A percentile compares a stretch with the other conserved stretches of the same genome.
Evolutionary conservation across 176 grass and related monocot genomes (phyloP).

Genomic region (Musa acuminata): DNA sequence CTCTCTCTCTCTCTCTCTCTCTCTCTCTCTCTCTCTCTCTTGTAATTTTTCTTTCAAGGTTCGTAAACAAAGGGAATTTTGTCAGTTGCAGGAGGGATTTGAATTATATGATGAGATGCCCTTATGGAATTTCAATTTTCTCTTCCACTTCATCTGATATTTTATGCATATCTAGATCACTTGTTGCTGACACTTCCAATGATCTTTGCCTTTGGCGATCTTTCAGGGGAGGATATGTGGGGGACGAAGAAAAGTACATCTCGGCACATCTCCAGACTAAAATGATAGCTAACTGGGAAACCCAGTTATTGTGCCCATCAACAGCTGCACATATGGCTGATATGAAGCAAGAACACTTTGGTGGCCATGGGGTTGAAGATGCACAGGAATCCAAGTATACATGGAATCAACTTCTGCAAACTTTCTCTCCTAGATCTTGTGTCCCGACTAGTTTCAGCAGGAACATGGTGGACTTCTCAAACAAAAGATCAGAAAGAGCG

Average conservation of each 20-base stretch:
- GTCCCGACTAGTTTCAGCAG: slow-evolving; percentile 45
- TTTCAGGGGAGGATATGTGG: not conserved
- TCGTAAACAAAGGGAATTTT: too few species aligned
- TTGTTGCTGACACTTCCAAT: too few species aligned
- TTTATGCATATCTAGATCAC: not conserved
- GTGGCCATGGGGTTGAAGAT: slow-evolving; percentile 28
- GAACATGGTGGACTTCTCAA: slow-evolving; percentile 69
- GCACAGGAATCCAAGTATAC: slow-evolving; percentile 41
- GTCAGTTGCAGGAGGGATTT: not conserved
- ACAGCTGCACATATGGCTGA: slow-evolving; percentile 23
- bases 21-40: too few species aligned
- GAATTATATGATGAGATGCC: not conserved
- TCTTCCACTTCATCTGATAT: not conserved
- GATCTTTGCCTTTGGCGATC: too few species aligned
- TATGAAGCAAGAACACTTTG: slow-evolving; percentile 7
- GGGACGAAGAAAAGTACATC: not conserved
- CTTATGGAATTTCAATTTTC: too few species aligned
- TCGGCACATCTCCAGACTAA: slow-evolving; percentile 22
- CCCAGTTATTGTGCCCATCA: slow-evolving; percentile 30
- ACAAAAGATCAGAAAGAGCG: slow-evolving; percentile 18
- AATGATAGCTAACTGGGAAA: slow-evolving; percentile 26
- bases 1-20: too few species aligned
- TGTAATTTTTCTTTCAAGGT: not conserved
- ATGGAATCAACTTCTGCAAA: slow-evolving; percentile 53
- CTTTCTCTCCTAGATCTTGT: slow-evolving; percentile 49